These are phyloP conservation scores for Hawksworthiomyces lignivorus DNA, from an alignment of 2,329 filamentous ascomycete species.

Conservation along the genomic window DNA sequence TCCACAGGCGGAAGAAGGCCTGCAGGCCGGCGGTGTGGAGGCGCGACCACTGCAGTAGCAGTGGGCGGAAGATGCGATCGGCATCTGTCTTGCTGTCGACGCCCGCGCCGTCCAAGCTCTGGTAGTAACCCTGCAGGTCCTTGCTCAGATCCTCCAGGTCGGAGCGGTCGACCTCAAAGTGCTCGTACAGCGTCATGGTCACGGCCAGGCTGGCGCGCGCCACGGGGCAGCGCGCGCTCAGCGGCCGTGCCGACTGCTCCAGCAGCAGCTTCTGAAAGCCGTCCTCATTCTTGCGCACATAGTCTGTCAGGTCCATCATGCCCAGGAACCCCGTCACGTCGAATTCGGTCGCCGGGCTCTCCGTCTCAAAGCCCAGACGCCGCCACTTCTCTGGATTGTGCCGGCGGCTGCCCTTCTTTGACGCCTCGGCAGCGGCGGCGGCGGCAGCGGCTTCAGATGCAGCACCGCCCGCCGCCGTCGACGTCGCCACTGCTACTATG, in stretches of 20 bases:
- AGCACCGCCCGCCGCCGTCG: conserved; percentile 20
- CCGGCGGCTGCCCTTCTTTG: conserved; percentile 56
- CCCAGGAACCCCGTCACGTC: conserved; percentile 79
- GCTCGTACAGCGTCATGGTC: conserved; percentile 83
- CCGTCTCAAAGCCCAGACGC: conserved; percentile 81
- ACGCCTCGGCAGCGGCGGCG: conserved; percentile 22
- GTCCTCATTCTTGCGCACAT: conserved; percentile 85
- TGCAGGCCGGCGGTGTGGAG: conserved; percentile 80
- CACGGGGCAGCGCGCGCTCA: conserved; percentile 72
- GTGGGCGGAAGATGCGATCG: conserved; percentile 77
- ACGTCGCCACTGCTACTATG: background rate
- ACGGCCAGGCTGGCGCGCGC: conserved; percentile 80
- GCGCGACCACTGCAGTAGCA: conserved; percentile 87
- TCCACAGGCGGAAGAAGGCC: conserved; percentile 89
- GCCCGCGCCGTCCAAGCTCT: conserved; percentile 53
- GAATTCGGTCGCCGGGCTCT: conserved; percentile 82
- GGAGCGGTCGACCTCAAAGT: conserved; percentile 85
- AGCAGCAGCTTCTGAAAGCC: conserved; percentile 85
- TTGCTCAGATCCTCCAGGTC: conserved; percentile 67
- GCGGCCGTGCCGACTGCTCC: conserved; percentile 71
- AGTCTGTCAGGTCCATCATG: conserved; percentile 96
- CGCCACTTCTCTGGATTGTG: conserved; percentile 92
- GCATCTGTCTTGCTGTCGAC: conserved; percentile 52
- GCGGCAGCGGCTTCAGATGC: too few species aligned
- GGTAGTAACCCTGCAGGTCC: conserved; percentile 53